phyloP scores from a whole-genome alignment of 1,284 basidiomycete species.

The Cryptococcus sp. region DNA sequence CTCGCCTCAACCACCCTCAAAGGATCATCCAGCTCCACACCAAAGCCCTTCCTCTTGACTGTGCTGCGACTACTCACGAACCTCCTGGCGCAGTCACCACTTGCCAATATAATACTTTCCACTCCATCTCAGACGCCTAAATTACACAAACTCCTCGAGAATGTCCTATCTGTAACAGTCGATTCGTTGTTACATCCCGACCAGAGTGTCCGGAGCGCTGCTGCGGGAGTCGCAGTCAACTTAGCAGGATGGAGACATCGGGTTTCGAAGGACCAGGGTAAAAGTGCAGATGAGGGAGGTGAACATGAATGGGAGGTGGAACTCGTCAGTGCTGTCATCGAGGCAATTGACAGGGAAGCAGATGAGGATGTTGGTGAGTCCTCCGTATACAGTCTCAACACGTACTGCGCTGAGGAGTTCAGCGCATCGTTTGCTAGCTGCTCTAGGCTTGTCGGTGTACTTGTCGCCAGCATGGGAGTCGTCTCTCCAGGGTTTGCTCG shows the following conservation, averaged over 20 bases:
- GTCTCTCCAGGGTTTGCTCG: constrained; percentile 61
- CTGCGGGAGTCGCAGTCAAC: constrained; percentile 76
- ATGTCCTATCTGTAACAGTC: constrained; percentile 57
- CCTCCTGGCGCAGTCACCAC: constrained; percentile 56
- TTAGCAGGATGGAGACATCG: constrained; percentile 61
- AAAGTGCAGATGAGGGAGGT: constrained; percentile 49
- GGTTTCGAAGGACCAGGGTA: constrained; percentile 48
- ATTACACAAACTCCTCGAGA: constrained; percentile 27
- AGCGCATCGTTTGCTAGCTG: constrained; percentile 76
- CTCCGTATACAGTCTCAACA: neutral
- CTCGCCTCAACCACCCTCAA: constrained; percentile 25
- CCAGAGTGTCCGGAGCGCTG: constrained; percentile 64
- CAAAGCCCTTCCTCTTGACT: constrained; percentile 59
- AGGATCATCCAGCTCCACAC: constrained; percentile 20
- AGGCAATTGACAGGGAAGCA: constrained; percentile 65
- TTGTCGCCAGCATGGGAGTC: constrained; percentile 56
- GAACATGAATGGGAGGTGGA: constrained; percentile 80
- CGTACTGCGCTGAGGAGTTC: neutral
- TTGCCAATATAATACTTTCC: constrained; percentile 56
- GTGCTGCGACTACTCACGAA: constrained; percentile 71
- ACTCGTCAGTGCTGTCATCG: constrained; percentile 69
- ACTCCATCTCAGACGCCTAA: constrained; percentile 30
- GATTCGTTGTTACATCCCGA: constrained; percentile 66
- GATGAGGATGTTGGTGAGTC: constrained; percentile 73
- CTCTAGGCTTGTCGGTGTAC: constrained; percentile 66